Evolutionary conservation across 2,329 filamentous ascomycete genomes (phyloP), one percentile per base, ranked within the genome.

Genomic region (Myriosclerotinia curreyana): DNA sequence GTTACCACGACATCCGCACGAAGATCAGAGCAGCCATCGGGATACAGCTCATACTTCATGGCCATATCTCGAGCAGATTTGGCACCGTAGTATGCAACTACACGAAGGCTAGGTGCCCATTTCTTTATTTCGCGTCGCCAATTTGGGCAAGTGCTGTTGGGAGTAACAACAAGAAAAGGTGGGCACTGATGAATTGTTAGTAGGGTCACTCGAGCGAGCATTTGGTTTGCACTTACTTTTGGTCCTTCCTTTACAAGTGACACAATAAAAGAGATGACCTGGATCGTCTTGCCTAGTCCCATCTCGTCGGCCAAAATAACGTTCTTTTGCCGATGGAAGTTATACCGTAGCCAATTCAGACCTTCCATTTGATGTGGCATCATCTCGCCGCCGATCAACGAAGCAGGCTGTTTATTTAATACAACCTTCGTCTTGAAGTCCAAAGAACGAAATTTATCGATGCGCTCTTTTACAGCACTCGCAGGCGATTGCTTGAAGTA

Each of bases 221-320:
- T 50, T 34, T 12, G 52, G 5, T 64, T 53, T 15, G 40, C 66
- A 70, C 60, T 61, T 70, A 73, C 71, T 66, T 73, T 79, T 7
- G 86, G 86, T n/a, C 77, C 77, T 60, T 87, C 83, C 66, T 89
- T 82, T 31, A 89, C 82, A 46, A 98, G 77, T 0, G 88, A 87
- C 1, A 90, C 86, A 66, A 98, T 83, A 67, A 96, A 84, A 3
- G 88, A 86, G 66, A 98, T 90, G 60, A 97, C 87, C 74, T 99
- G 95, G 40, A 99, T 91, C 0, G 95, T 99, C 79, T 99, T 99
- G 40, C 95, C 95, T 2, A 99, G 84, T 49, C 95, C 95, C 95
- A 99, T 99, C 74, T 99, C 95, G 73, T 99, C 95, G 0, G 95
- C 95, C 8, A 98, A 83, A 65, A 98, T 94, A 36, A 92, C 90